Percentiles rank a stretch among this genome's conserved stretches.
phyloP scores from a whole-genome alignment of 1,284 basidiomycete species.

The Melampsora abietis-canadensis region DNA sequence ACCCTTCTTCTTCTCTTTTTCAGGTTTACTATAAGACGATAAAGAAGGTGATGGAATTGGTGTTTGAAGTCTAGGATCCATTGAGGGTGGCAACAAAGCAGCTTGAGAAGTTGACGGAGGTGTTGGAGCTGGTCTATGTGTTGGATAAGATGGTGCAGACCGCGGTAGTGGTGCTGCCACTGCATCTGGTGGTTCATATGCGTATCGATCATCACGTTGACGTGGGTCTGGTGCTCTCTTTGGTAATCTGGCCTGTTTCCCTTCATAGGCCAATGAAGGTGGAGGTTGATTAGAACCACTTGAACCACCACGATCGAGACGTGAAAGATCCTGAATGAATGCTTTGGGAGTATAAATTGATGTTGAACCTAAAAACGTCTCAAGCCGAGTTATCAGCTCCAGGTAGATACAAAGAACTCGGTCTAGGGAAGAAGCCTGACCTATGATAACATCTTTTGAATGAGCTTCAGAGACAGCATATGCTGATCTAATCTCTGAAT shows the following conservation, averaged over 20 bases:
- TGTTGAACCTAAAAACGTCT: conserved; percentile 19
- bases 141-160: conserved; percentile 4
- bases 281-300: conserved; percentile 35
- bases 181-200: conserved; percentile 19
- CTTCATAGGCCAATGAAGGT: conserved; percentile 12
- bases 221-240: conserved; percentile 26
- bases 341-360: conserved; percentile 33
- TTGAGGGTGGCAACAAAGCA: conserved; percentile 8
- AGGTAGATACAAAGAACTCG: not conserved
- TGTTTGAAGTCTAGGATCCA: conserved; percentile 8
- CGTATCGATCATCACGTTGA: conserved; percentile 30
- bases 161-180: not conserved
- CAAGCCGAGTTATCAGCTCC: not conserved
- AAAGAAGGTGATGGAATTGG: conserved; percentile 15
- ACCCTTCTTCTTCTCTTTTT: conserved; percentile 38
- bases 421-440: not conserved
- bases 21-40: not conserved
- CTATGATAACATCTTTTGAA: conserved; percentile 38
- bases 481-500: conserved; percentile 75
- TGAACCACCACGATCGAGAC: conserved; percentile 28
- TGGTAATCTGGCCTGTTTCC: conserved; percentile 10
- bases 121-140: not conserved
- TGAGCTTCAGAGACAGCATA: conserved; percentile 36
- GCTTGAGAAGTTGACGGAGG: not conserved
- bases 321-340: conserved; percentile 28